Evolutionary conservation across 1,139 yeast species (phyloP).

Genomic region (Geotrichum bryndzae): DNA sequence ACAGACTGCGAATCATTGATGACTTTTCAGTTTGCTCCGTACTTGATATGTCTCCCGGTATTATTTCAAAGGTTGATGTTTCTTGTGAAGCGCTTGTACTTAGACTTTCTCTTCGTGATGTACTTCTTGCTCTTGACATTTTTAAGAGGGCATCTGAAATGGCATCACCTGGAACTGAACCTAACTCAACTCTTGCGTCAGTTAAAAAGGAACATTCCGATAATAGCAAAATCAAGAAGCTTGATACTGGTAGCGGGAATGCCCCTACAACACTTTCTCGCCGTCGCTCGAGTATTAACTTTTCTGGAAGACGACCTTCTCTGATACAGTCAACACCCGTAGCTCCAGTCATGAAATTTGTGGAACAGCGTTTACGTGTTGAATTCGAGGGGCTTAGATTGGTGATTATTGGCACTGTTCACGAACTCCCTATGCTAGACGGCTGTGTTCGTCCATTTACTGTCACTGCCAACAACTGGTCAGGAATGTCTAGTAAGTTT

Average conservation of each 20-base stretch:
- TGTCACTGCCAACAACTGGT: constrained; percentile 76
- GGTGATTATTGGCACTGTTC: constrained; percentile 86
- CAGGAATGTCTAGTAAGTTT: constrained; percentile 29
- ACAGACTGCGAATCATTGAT: constrained; percentile 68
- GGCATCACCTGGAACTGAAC: constrained; percentile 13
- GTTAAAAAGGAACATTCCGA: constrained; percentile 6
- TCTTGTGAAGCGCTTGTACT: constrained; percentile 74
- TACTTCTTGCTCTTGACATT: constrained; percentile 68
- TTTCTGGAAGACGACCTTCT: constrained; percentile 1
- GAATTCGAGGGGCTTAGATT: constrained; percentile 76
- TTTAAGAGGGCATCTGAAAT: constrained; percentile 65
- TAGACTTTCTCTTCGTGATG: constrained; percentile 81
- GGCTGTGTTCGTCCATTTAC: constrained; percentile 70
- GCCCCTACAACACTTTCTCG: constrained; percentile 10
- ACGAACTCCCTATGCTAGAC: constrained; percentile 87
- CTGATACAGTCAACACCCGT: not conserved
- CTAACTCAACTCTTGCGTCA: constrained; percentile 5
- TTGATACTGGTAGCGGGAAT: constrained; percentile 21
- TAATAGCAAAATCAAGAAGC: not conserved
- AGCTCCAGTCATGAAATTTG: not conserved
- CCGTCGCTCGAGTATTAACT: not conserved
- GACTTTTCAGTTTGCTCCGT: constrained; percentile 79
- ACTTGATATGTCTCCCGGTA: constrained; percentile 59
- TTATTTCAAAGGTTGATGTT: constrained; percentile 58
- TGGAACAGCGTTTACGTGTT: constrained; percentile 42